Evolutionary conservation across 306 rosid species (phyloP), one percentile per base, ranked within the genome.

Genomic region (Quercus engelmannii): DNA sequence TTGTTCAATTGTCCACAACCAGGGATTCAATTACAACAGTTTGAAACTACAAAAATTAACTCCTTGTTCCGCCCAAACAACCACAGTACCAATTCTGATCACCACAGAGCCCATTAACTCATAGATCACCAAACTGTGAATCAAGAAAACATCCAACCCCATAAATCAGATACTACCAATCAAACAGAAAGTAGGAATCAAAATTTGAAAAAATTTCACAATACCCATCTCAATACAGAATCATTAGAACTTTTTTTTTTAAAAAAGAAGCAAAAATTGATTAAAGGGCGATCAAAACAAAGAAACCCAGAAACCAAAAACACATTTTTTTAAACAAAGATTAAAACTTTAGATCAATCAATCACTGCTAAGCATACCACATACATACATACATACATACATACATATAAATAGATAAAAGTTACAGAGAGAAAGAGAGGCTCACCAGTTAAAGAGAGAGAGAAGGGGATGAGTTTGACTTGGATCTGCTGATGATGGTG

Each of bases 21-120:
- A 72, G 76, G 69, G 72, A 59, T 78, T 88, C 76, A 85, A 85
- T 71, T 58, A 80, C 31, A 68, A 23, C n/a, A 56, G 38, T 33
- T 19, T 12, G 30, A 28, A 61, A 28, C 41, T 15, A 69, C 2
- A 61, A n/a, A 75, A 14, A 21, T 41, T 26, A 67, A 33, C 31
- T 30, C 69, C 71, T 73, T 31, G 73, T 35, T 83, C 78, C 61
- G 56, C 79, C 54, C 55, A 21, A 33, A 75, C 64, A 51, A 76
- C 81, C 65, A 62, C 81, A 74, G 35, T 75, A 79, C 90, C 91
- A 88, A 83, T 85, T 87, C 80, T 80, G 91, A 84, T 89, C 92
- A 78, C 88, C 76, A 61, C 75, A 86, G 78, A 82, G 83, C 85
- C 94, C 97, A 88, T 86, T 86, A 86, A 79, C 88, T 82, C 86